A percentile compares a stretch with the other conserved stretches of the same genome.
Evolutionary conservation across 768 basidiomycete genomes (phyloP).

Genomic region (Auriscalpium vulgare): DNA sequence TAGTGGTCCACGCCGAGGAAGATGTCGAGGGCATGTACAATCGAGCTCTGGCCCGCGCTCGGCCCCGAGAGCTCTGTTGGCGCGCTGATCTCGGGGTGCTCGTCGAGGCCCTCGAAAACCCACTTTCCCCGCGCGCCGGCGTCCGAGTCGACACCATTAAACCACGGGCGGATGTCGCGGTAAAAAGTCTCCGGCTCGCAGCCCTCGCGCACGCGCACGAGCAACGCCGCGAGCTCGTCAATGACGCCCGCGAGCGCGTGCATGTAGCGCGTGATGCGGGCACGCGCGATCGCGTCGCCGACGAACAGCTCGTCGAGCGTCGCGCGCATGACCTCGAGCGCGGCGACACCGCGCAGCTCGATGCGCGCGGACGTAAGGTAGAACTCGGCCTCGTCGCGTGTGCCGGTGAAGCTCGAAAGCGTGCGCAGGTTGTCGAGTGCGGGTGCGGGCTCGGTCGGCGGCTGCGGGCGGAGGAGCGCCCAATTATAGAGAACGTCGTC

Average conservation of each 20-base stretch:
- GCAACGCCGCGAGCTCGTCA: slow-evolving; percentile 48
- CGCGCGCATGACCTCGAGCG: slow-evolving; percentile 76
- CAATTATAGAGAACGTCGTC: slow-evolving; percentile 92
- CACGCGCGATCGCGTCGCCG: slow-evolving; percentile 39
- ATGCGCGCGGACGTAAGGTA: slow-evolving; percentile 82
- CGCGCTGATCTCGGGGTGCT: slow-evolving; percentile 21
- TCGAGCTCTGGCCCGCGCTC: slow-evolving; percentile 53
- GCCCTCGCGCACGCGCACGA: slow-evolving; percentile 57
- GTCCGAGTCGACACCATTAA: slow-evolving; percentile 42
- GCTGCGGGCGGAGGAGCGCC: slow-evolving; percentile 24
- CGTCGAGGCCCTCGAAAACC: slow-evolving; percentile 40
- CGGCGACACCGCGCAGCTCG: slow-evolving; percentile 78
- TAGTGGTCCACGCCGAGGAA: slow-evolving; percentile 44
- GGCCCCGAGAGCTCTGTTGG: slow-evolving; percentile 44
- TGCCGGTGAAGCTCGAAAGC: slow-evolving; percentile 68
- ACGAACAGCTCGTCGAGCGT: slow-evolving; percentile 89
- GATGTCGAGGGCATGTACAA: slow-evolving; percentile 47
- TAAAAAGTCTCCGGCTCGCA: slow-evolving; percentile 66
- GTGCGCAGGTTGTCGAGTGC: slow-evolving; percentile 53
- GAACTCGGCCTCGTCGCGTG: slow-evolving; percentile 77
- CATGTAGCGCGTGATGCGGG: slow-evolving; percentile 53
- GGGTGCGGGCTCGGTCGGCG: slow-evolving; percentile 24
- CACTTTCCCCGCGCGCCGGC: slow-evolving; percentile 21
- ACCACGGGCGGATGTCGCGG: slow-evolving; percentile 54
- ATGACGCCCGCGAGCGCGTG: slow-evolving; percentile 55